Base-by-base conservation (phyloP, 2,329 filamentous ascomycete genomes). In the Alternaria tenuissima region DNA sequence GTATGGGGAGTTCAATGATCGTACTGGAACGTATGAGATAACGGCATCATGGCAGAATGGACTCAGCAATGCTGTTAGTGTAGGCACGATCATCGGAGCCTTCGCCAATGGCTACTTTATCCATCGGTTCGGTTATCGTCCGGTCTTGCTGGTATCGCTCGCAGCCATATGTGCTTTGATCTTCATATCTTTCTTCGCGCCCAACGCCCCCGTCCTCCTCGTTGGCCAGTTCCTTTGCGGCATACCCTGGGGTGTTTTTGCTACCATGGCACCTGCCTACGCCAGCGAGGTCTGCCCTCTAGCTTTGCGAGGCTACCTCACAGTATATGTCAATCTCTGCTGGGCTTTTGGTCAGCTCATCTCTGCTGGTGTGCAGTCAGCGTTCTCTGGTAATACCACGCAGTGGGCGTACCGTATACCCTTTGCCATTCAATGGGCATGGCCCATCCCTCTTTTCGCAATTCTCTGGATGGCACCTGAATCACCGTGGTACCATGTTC, bases 381-480 rank as follows among this genome's bases (percentile, higher is more conserved):
- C 84, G 55, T 88, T 91, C 81, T 78, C 89, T 36, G 80, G 83
- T 70, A 84, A 87, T 42, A 74, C 54, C 5, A 59, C 89, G 64
- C 81, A 91, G 72, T 89, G 87, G 87, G 83, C 86, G 0, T 90
- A 89, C 72, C 83, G 87, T 32, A 88, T 90, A 41, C 75, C 74
- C 3, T 92, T 89, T 67, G 88, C 85, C 0, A 78, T 90, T 28
- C 89, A 92, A 78, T 92, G 90, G 89, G 88, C 91, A 77, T 91
- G 89, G 89, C 57, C 61, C 86, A 88, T 0, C 9, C 61, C 61
- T 26, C 57, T 63, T 14, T 57, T 63, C 7, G 24, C 51, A 5
- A 34, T 56, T 5, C 41, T 57, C 39, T 61, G 34, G 36, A 48
- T 61, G 44, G 64, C 64, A 14, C 65, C 66, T 0, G 62, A 65